Base-by-base conservation (phyloP, 148 eudicot genomes). In the Rhododendron simsii region DNA sequence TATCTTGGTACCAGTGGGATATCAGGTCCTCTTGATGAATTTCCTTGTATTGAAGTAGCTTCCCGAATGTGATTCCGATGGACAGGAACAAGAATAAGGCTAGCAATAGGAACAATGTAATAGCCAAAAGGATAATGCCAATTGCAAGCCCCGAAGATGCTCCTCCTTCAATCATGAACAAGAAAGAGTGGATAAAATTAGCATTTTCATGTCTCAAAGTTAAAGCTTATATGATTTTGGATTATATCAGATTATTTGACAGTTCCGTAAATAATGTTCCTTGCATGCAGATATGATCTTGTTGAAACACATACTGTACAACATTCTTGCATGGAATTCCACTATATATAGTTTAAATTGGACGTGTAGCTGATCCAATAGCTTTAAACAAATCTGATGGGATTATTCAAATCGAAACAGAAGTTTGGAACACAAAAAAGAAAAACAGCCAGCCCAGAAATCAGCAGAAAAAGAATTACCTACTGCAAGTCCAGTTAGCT, bases 11-110 rank as follows among this genome's bases (percentile, higher is more conserved):
- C 98, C 99, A 97, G 85, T 95, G 95, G 86, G 88, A 93, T 44
- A 88, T 91, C 53, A 81, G 92, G 69, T 96, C 98, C 71, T 87
- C 95, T 89, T 91, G 94, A 84, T 95, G 99, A 21, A 97, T 89
- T 87, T 97, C 99, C 87, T 95, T 95, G 91, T 97, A 97, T 57
- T 94, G 98, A 57, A 97, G 96, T 84, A 97, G 90, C 90, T 95
- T 93, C 26, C 98, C 98, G 7, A 90, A 87, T 33, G 94, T 93
- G 81, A 97, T 97, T 48, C 99, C 99, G 33, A 88, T 86, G 9
- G 98, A 92, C 39, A 97, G 96, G 90, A 97, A 95, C 69, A 92
- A 55, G 73, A 95, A 90, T 78, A 97, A 84, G n/a, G 81, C 89
- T 35, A 97, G 85, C 51, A 90, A 89, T 78, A 92, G 82, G 63